Conservation (phyloP, 192 early-diverging fungal genomes). For the Diversispora eburnea region DNA sequence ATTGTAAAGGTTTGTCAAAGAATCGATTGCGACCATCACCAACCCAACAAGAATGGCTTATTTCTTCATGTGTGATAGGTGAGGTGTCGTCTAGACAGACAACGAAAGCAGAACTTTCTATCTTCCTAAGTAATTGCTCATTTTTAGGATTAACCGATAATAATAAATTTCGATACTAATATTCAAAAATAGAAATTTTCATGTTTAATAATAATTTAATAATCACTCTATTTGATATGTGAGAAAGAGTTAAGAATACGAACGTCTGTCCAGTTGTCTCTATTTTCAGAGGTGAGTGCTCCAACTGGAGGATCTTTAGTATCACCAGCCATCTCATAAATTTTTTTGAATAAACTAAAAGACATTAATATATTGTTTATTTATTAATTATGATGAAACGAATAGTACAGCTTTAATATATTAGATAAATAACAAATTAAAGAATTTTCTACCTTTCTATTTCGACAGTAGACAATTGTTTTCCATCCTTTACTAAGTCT, state of each 20-base stretch:
- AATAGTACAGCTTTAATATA: background rate
- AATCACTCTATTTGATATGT: background rate
- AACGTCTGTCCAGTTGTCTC: constrained; percentile 89
- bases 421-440: background rate
- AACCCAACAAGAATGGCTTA: constrained; percentile 87
- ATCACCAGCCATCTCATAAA: constrained; percentile 66
- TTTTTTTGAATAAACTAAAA: constrained; percentile 58
- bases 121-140: constrained; percentile 67
- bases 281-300: constrained; percentile 87
- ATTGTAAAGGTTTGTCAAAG: constrained; percentile 90
- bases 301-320: constrained; percentile 73
- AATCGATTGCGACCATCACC: constrained; percentile 94
- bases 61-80: constrained; percentile 87
- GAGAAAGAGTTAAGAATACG: too few relatives aligned
- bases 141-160: constrained; percentile 65
- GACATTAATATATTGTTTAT: background rate
- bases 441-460: constrained; percentile 51
- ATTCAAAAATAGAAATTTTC: too few relatives aligned
- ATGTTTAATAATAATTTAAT: background rate
- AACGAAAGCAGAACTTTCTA: constrained; percentile 84
- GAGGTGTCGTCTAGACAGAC: constrained; percentile 86
- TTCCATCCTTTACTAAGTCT: constrained; percentile 70
- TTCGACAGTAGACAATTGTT: constrained; percentile 78
- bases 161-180: constrained; percentile 60
- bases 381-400: background rate